Evolutionary conservation across 345 rosid species (phyloP).

Genomic region (Populus euphratica): DNA sequence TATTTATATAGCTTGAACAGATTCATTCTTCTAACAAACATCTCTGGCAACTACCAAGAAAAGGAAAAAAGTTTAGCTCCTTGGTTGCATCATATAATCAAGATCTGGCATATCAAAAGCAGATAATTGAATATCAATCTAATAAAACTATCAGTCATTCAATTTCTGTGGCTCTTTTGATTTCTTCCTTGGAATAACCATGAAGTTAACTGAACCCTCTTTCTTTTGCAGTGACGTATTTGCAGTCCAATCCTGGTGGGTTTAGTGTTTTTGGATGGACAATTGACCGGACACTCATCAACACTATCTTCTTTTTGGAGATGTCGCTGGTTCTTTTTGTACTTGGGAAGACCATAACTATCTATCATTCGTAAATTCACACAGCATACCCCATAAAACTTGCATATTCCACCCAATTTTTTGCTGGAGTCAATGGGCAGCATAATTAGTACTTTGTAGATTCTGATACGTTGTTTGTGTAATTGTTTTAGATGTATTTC

Average conservation of each 20-base stretch:
- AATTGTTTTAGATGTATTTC: background rate
- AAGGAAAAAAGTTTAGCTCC: background rate
- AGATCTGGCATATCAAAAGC: background rate
- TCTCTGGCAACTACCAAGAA: background rate
- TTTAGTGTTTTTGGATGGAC: slow-evolving; percentile 27
- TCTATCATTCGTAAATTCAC: background rate
- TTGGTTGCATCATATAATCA: background rate
- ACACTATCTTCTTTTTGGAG: slow-evolving; percentile 31
- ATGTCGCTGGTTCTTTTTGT: slow-evolving; percentile 31
- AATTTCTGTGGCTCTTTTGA: background rate
- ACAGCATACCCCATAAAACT: background rate
- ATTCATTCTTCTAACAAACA: background rate
- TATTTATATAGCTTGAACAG: background rate
- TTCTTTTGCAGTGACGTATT: slow-evolving; percentile 20
- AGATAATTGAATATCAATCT: background rate
- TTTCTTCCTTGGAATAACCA: background rate
- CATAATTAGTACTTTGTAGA: background rate
- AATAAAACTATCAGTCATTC: background rate
- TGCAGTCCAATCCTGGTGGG: slow-evolving; percentile 27
- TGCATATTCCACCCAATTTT: background rate
- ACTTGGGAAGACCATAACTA: slow-evolving; percentile 24
- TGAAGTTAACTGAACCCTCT: background rate
- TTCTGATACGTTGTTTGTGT: background rate
- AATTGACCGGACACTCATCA: slow-evolving; percentile 27
- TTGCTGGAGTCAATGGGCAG: background rate